Evolutionary conservation across 345 rosid species (phyloP), one percentile per base, ranked within the genome.

Genomic region (Nasturtium officinale): DNA sequence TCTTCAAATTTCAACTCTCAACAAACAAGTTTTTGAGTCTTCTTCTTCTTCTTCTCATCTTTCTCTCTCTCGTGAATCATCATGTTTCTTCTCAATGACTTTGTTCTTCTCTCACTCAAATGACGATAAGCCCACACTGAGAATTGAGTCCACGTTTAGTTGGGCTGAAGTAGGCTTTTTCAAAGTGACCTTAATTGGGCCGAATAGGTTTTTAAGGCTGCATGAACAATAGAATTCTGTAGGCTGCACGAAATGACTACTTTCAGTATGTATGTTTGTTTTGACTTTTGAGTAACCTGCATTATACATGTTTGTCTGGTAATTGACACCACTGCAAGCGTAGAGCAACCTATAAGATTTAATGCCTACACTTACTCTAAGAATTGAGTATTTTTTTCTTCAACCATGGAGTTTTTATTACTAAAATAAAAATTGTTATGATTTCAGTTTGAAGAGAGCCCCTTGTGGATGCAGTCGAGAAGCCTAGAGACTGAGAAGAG

Each of bases 391-490:
- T n/a, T n/a, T n/a, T n/a, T n/a, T n/a, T n/a, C n/a, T n/a, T n/a
- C n/a, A n/a, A n/a, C n/a, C n/a, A n/a, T n/a, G n/a, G n/a, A n/a
- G n/a, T n/a, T n/a, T n/a, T n/a, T n/a, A n/a, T n/a, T n/a, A n/a
- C n/a, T n/a, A n/a, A n/a, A n/a, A n/a, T 48, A 45, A 30, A 30
- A 30, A n/a, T 7, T 29, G 10, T 25, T 15, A 30, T 43, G 6
- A 30, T 43, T 55, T 56, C 73, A 69, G 64, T 29, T 69, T 43
- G 73, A 56, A 69, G 65, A 56, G 12, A 48, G 32, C 15, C 18
- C 65, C 32, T 69, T 69, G 65, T 57, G 65, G 56, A 69, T 45
- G 65, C 65, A 69, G 43, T 70, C 38, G 5, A 70, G 48, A 26
- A 58, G 57, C 33, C 8, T 59, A 33, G 37, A 47, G 18, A n/a